phyloP scores from a whole-genome alignment of 2,329 filamentous ascomycete genomes.

The Pestalotiopsis sp. region DNA sequence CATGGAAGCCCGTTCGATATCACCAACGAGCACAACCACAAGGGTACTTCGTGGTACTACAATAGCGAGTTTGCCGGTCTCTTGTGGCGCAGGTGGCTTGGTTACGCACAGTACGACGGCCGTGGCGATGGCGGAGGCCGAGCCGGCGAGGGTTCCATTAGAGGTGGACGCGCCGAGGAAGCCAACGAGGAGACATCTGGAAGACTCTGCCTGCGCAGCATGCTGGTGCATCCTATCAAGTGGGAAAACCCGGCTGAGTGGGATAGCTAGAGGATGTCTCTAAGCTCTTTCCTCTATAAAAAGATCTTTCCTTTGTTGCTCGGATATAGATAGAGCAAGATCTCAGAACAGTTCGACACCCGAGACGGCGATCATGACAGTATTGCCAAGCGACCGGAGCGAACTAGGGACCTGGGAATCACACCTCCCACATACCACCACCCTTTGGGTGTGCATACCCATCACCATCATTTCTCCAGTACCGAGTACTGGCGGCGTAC shows the following conservation, averaged over 20 bases:
- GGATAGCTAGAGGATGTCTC: constrained; percentile 19
- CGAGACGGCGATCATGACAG: neutral
- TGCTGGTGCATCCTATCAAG: constrained; percentile 84
- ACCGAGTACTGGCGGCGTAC: constrained; percentile 16
- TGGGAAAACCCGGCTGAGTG: constrained; percentile 54
- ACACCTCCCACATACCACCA: neutral
- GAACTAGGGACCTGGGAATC: neutral
- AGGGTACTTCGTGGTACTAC: constrained; percentile 83
- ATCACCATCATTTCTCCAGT: constrained; percentile 12
- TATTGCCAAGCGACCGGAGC: neutral
- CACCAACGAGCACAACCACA: constrained; percentile 80
- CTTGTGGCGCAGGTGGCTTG: constrained; percentile 80
- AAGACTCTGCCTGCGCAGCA: constrained; percentile 76
- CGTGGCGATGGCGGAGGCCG: constrained; percentile 50
- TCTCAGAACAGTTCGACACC: neutral
- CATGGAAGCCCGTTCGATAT: constrained; percentile 67
- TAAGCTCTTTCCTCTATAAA: constrained; percentile 5
- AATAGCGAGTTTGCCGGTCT: constrained; percentile 75
- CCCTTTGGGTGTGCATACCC: neutral
- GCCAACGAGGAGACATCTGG: constrained; percentile 49
- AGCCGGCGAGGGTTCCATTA: constrained; percentile 46
- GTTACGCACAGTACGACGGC: constrained; percentile 55
- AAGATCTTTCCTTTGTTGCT: constrained; percentile 13
- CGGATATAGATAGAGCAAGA: neutral
- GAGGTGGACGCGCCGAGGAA: constrained; percentile 56